phyloP scores from a whole-genome alignment of 495 filamentous ascomycete genomes.

The Ascodesmis nigricans region DNA sequence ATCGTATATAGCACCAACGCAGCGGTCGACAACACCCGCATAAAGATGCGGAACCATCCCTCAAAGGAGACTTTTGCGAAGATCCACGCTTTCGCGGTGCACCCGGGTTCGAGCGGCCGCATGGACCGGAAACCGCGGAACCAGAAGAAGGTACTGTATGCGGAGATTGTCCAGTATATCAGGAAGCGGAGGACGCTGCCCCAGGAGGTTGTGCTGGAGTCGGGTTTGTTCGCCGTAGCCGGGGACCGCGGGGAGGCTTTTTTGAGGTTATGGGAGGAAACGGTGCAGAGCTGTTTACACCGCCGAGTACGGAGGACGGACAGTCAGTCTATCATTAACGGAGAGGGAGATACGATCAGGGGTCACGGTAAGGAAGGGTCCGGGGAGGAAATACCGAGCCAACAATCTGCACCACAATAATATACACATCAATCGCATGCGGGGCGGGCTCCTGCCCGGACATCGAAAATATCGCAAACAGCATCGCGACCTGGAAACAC shows the following conservation, averaged over 20 bases:
- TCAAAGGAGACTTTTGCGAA: conserved; percentile 6
- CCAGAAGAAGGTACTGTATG: conserved; percentile 16
- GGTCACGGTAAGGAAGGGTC: too few species aligned
- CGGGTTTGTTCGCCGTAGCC: conserved; percentile 13
- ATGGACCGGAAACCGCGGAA: conserved; percentile 8
- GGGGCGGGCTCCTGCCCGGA: conserved; percentile 5
- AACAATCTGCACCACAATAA: conserved; percentile 16
- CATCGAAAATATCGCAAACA: conserved; percentile 12
- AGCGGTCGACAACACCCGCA: too few species aligned
- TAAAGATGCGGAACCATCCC: conserved; percentile 17
- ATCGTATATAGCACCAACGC: too few species aligned
- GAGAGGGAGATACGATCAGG: too few species aligned
- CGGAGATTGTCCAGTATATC: conserved; percentile 14
- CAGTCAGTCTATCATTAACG: too few species aligned
- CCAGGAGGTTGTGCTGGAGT: conserved; percentile 14
- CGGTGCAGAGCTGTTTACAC: too few species aligned
- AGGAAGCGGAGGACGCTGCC: conserved; percentile 18
- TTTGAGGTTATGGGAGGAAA: too few species aligned
- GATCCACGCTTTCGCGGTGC: conserved; percentile 11
- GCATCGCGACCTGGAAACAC: conserved; percentile 18
- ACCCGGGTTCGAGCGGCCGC: conserved; percentile 2
- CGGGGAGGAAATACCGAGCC: too few species aligned
- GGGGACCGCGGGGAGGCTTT: too few species aligned
- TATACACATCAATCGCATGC: conserved; percentile 13
- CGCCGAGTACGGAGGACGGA: too few species aligned